Evolutionary conservation across 164 flowering plant species (phyloP), one percentile per base, ranked within the genome.

Genomic region (Magnolia sinica): DNA sequence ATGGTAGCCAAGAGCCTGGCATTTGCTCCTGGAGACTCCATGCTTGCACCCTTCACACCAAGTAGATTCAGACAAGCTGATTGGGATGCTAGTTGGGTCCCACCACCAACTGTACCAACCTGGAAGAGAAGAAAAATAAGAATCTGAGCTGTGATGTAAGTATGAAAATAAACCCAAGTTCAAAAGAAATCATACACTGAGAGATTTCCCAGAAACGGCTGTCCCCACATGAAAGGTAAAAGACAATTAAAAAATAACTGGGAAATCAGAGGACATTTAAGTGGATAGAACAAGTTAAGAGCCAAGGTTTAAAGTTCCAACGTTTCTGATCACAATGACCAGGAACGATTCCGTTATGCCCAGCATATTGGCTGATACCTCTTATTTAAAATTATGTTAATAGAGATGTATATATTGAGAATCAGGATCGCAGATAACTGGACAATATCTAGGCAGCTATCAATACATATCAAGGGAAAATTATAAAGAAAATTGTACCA

Each of bases 91-190:
- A 91, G 89, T 68, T 88, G 90, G 1, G 94, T 88, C 13, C 94
- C 94, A 45, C 94, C 94, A 64, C 92, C 92, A 11, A 91, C 90
- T 49, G 94, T 91, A 4, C 94, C 94, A 59, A 91, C 94, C 90
- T 89, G 79, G 22, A 80, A 27, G 7, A 20, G 20, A 50, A 18
- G 18, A 71, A 22, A 64, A n/a, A 64, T 22, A 11, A n/a, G 23
- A 7, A 64, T 64, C 18, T 19, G 67, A 64, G 23, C 24, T 19
- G 18, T 64, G 23, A 22, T 19, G 10, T 19, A 19, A 7, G 64
- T 13, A 19, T 19, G n/a, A 59, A 19, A 59, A 19, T 59, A 59
- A 13, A 59, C 13, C 64, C 4, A 59, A 13, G 14, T 59, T 59
- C n/a, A 19, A 2, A 13, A 13, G 64, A 19, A 13, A 8, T 59